phyloP scores from a whole-genome alignment of 1,284 basidiomycete genomes.

The Mycena sp. region DNA sequence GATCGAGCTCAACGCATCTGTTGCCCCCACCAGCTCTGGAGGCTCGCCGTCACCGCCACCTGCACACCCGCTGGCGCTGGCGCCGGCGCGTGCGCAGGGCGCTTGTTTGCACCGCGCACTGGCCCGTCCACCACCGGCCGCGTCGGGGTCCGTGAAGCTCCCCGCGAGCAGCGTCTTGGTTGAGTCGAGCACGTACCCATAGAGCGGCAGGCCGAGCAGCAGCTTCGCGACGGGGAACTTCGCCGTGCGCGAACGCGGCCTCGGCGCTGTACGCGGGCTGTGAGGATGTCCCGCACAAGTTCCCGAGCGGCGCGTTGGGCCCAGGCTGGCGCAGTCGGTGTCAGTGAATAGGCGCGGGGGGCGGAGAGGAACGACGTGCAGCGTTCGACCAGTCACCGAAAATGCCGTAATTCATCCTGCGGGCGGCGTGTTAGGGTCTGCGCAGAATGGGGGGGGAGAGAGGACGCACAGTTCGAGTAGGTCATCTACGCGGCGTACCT shows the following conservation, averaged over 20 bases:
- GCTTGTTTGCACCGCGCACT: conserved; percentile 21
- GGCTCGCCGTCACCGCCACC: conserved; percentile 47
- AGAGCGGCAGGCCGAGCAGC: conserved; percentile 80
- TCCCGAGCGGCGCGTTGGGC: conserved; percentile 79
- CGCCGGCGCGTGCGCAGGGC: not conserved
- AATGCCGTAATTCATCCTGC: conserved; percentile 76
- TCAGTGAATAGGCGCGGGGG: conserved; percentile 48
- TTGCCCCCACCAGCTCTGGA: conserved; percentile 52
- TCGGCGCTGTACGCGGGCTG: conserved; percentile 75
- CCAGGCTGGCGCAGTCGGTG: conserved; percentile 55
- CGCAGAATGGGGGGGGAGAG: not conserved
- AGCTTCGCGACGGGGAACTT: conserved; percentile 78
- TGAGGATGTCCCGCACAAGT: conserved; percentile 71
- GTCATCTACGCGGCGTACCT: conserved; percentile 74
- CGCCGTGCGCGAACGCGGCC: conserved; percentile 66
- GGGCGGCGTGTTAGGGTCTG: too few species aligned
- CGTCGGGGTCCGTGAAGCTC: conserved; percentile 36
- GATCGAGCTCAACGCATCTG: conserved; percentile 70
- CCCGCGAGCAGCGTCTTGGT: conserved; percentile 44
- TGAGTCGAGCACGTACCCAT: conserved; percentile 65
- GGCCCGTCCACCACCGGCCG: not conserved
- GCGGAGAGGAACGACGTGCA: conserved; percentile 51
- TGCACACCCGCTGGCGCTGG: not conserved
- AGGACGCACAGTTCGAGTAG: conserved; percentile 59
- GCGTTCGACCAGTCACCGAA: conserved; percentile 48